These are phyloP conservation scores for Theobroma grandiflorum DNA, from an alignment of 441 rosid species.

Conservation along the genomic window DNA sequence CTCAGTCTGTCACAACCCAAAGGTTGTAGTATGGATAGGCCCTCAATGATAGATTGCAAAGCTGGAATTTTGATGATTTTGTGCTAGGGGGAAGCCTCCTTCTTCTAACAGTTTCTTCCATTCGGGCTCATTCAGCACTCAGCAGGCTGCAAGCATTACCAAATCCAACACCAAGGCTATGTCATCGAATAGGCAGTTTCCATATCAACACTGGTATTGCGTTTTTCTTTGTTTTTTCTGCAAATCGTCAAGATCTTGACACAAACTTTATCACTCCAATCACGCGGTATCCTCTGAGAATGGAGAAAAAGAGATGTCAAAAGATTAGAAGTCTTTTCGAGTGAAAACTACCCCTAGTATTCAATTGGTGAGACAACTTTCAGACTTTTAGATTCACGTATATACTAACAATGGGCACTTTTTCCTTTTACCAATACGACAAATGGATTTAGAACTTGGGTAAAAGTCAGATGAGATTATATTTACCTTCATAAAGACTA, in stretches of 20 bases:
- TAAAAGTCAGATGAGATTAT: background rate
- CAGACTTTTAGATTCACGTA: no score
- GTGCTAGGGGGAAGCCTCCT: conserved; percentile 45
- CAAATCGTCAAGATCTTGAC: conserved; percentile 51
- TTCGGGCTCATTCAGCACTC: conserved; percentile 45
- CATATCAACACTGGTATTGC: conserved; percentile 41
- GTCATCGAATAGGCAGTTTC: conserved; percentile 22
- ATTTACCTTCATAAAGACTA: background rate
- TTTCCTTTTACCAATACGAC: no score
- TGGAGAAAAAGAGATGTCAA: background rate
- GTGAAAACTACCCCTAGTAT: background rate
- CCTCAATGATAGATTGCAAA: conserved; percentile 37
- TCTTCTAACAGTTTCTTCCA: conserved; percentile 46
- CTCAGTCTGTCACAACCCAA: no score
- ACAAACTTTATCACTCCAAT: conserved; percentile 46
- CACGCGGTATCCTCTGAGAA: conserved; percentile 42
- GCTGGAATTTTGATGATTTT: conserved; percentile 42
- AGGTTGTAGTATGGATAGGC: conserved; percentile 35
- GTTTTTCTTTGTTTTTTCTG: conserved; percentile 31
- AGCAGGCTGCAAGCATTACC: conserved; percentile 33
- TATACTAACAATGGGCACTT: no score
- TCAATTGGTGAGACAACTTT: no score
- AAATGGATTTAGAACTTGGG: background rate
- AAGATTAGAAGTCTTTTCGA: background rate
- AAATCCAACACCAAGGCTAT: conserved; percentile 30